phyloP scores from a whole-genome alignment of 106 monocot species.

The Dendrobium nobile region DNA sequence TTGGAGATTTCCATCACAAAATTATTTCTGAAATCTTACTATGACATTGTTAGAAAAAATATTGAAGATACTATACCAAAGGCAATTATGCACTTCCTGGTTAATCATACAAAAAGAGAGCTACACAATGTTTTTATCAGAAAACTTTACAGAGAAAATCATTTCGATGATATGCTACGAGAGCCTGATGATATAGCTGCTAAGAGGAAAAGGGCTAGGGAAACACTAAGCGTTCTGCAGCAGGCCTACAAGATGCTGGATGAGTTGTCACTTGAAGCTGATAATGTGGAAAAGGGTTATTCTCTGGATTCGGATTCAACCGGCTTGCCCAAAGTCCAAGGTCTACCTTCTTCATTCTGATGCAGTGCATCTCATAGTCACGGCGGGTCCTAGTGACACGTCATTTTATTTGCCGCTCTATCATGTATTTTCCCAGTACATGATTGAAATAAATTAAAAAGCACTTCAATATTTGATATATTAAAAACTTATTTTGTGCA shows the following conservation, averaged over 20 bases:
- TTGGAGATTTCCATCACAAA: slow-evolving; percentile 17
- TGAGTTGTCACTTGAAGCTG: slow-evolving; percentile 83
- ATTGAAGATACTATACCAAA: slow-evolving; percentile 50
- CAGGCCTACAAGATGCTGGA: slow-evolving; percentile 84
- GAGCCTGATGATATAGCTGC: slow-evolving; percentile 60
- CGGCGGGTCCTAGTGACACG: too few relatives aligned
- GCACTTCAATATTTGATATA: too few relatives aligned
- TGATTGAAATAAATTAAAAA: too few relatives aligned
- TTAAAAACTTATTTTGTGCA: too few relatives aligned
- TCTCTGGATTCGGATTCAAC: slow-evolving; percentile 22
- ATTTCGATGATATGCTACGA: slow-evolving; percentile 65
- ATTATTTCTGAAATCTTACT: too few relatives aligned
- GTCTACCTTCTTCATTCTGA: slow-evolving; percentile 53
- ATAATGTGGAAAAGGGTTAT: slow-evolving; percentile 42
- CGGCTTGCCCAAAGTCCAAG: slow-evolving; percentile 65
- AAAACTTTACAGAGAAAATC: slow-evolving; percentile 79
- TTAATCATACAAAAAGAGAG: slow-evolving; percentile 89
- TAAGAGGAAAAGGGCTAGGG: slow-evolving; percentile 50
- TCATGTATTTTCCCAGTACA: too few relatives aligned
- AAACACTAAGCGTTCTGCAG: slow-evolving; percentile 53
- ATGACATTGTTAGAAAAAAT: too few relatives aligned
- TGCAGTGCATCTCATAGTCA: too few relatives aligned
- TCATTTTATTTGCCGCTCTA: too few relatives aligned
- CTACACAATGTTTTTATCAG: slow-evolving; percentile 87
- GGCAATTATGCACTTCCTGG: slow-evolving; percentile 99